Evolutionary conservation across 257 asterid genomes (phyloP), one percentile per base, ranked within the genome.

Genomic region (Nemophila menziesii): DNA sequence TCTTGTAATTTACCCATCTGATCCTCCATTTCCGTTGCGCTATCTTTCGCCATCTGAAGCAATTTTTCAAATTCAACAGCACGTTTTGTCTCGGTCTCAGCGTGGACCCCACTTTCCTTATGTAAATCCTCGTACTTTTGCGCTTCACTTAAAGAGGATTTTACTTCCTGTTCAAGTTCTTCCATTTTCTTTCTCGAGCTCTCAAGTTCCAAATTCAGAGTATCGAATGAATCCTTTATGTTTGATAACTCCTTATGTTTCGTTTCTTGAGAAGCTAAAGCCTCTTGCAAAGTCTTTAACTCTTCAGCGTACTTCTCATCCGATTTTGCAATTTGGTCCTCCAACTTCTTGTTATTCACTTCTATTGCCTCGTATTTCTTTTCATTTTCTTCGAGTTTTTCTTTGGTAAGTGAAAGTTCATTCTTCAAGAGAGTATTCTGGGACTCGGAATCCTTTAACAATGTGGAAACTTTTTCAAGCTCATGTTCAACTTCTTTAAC

Each of bases 81-180:
- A 63, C 60, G 77, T 48, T 62, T 70, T 1, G 68, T 55, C 75
- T 83, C 93, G 3, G 80, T 67, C 61, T 84, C 97, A 9, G 81
- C 90, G 57, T 64, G 72, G 23, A 66, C 47, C n/a, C 80, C 79
- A 43, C 86, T 89, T 54, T 75, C 62, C 54, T 62, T 78, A 51
- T 84, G 92, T 72, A 84, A 54, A 57, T 80, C 92, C 72, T 87
- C 93, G 18, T 51, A 78, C 52, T 78, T 87, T 12, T 39, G 63
- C 5, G 84, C 77, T 58, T 78, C 93, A 22, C 29, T 60, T 5
- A 64, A 61, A 21, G 92, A 75, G 34, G 29, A 62, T 45, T 68
- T 58, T 50, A 89, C 52, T 65, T 73, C 55, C 0, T 45, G 67
- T 60, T 80, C 77, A 20, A 84, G 86, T 60, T 65, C 90, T 44